Evolutionary conservation across 768 basidiomycete genomes (phyloP), one percentile per base, ranked within the genome.

Genomic region (Lentinus brumalis): DNA sequence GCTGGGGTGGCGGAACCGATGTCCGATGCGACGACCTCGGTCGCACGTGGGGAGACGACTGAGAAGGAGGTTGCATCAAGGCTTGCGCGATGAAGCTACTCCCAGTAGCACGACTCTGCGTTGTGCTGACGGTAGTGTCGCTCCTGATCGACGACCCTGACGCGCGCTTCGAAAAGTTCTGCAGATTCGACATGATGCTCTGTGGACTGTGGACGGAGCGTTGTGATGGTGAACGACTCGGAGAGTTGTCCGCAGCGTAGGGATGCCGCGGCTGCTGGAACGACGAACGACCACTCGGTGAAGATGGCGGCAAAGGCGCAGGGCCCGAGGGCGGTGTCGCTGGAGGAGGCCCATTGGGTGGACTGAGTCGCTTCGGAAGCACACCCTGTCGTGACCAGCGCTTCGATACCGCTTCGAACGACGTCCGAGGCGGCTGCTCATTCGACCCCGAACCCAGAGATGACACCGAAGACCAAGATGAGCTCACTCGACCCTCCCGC

Each of bases 1-100:
- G 85, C 31, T 85, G 88, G 16, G 90, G 91, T 3, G 90, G 85
- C 3, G 83, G 89, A 71, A 89, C 81, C 4, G 88, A 90, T 18
- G 76, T 68, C 42, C 90, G 79, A 66, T 86, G 81, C 32, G 78
- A 64, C 5, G 77, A 75, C 39, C 57, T 60, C 53, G 71, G 64
- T 30, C 60, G 56, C 32, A 38, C 67, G 50, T 66, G 51, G 5
- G 41, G 12, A 8, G 56, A 26, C 3, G 62, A 41, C 64, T 85
- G 81, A 35, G 21, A 26, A 26, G 76, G 62, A 4, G 76, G 73
- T 32, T 42, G 56, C 42, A 63, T 42, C 38, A 54, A 40, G 46
- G 32, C 63, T 46, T 66, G 47, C 26, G 52, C 57, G 4, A 66
- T 50, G 50, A 64, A 55, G 50, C 68, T 62, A 39, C 54, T 59